Percentiles rank a stretch among this genome's conserved stretches.
These are phyloP conservation scores for Colletotrichum navitas DNA, from an alignment of 2,329 filamentous ascomycete genomes.

Conservation along the genomic window DNA sequence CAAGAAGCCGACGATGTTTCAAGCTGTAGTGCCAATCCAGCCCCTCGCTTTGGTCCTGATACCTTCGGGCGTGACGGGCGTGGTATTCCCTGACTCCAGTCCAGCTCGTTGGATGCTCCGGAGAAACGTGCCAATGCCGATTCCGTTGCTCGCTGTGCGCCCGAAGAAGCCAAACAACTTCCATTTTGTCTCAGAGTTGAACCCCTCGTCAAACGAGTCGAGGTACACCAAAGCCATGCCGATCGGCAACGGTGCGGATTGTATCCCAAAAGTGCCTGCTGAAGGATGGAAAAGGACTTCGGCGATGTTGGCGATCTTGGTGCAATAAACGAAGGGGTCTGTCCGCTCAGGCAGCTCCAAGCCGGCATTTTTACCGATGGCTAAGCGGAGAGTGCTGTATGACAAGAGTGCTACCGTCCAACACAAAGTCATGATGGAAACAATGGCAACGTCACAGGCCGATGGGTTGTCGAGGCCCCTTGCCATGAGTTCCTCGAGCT, in stretches of 20 bases:
- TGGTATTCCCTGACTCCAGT: neutral
- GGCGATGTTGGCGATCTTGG: slow-evolving; percentile 39
- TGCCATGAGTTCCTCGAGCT: slow-evolving; percentile 18
- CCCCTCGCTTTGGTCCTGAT: slow-evolving; percentile 28
- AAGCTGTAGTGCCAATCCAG: slow-evolving; percentile 16
- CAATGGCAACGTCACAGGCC: slow-evolving; percentile 34
- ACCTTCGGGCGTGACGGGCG: neutral
- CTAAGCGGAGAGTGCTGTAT: slow-evolving; percentile 38
- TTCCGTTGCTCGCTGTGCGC: slow-evolving; percentile 22
- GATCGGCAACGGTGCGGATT: slow-evolving; percentile 38
- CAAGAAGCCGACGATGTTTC: neutral
- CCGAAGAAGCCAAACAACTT: slow-evolving; percentile 37
- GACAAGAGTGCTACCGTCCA: slow-evolving; percentile 39
- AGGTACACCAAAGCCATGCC: slow-evolving; percentile 41
- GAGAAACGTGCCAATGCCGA: slow-evolving; percentile 36
- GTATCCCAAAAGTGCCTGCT: slow-evolving; percentile 38
- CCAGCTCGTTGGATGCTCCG: slow-evolving; percentile 27
- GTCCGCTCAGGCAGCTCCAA: slow-evolving; percentile 18
- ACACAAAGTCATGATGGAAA: slow-evolving; percentile 33
- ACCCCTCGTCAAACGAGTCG: slow-evolving; percentile 30
- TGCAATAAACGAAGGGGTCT: slow-evolving; percentile 38
- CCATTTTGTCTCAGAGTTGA: slow-evolving; percentile 21
- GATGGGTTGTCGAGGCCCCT: slow-evolving; percentile 29
- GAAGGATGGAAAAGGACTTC: slow-evolving; percentile 40
- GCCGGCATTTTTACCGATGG: slow-evolving; percentile 4